Evolutionary conservation across 225 moss, liverwort and hornwort species (phyloP).

Genomic region (Ulota crispa): DNA sequence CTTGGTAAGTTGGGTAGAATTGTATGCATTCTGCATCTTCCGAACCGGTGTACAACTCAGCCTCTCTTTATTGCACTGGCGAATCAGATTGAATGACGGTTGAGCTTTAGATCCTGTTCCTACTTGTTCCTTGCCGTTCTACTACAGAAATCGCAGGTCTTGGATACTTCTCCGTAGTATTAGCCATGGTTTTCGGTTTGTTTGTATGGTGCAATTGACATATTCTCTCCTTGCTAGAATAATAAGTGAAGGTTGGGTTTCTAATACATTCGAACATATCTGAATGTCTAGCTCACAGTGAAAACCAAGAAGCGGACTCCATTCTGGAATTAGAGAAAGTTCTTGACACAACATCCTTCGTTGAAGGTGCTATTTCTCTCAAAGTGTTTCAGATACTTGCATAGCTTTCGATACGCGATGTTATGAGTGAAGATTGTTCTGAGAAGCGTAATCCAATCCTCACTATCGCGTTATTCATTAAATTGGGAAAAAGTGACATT

Average conservation of each 20-base stretch:
- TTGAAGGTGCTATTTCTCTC: neutral
- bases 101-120: neutral
- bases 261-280: no score
- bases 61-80: no score
- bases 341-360: neutral
- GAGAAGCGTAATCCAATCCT: neutral
- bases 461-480: no score
- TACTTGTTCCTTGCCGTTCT: neutral
- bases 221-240: no score
- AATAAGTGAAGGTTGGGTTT: neutral
- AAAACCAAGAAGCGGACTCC: neutral
- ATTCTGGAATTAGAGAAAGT: fast-evolving
- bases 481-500: no score
- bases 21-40: neutral
- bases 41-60: neutral
- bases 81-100: neutral
- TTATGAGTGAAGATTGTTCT: neutral
- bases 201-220: neutral
- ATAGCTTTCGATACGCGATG: no score
- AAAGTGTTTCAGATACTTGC: neutral
- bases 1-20: neutral
- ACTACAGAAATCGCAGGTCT: neutral
- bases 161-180: neutral
- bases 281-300: no score
- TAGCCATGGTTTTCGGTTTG: neutral